Percentiles rank a stretch among this genome's conserved stretches.
These are phyloP conservation scores for Thelonectria discophora DNA, from an alignment of 2,329 filamentous ascomycete genomes.

Conservation along the genomic window DNA sequence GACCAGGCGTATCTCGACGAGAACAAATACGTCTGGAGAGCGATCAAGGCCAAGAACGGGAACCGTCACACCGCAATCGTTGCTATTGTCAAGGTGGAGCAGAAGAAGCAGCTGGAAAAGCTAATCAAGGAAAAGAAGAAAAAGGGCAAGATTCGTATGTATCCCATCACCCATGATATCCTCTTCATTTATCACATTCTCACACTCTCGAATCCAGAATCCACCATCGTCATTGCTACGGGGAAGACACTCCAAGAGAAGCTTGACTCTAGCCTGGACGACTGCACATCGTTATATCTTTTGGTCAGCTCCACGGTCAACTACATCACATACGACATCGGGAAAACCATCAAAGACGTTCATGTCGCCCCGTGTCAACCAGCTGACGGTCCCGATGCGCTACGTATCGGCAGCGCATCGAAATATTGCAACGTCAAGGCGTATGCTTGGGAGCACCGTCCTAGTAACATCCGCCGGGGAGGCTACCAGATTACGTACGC, in stretches of 20 bases:
- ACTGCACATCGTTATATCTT: slow-evolving; percentile 1
- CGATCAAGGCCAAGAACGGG: slow-evolving; percentile 1
- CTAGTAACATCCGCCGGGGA: neutral
- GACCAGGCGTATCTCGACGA: neutral
- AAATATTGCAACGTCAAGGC: slow-evolving; percentile 10
- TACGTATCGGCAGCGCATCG: slow-evolving; percentile 11
- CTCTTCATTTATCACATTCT: neutral
- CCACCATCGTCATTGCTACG: slow-evolving; percentile 11
- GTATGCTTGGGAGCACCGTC: slow-evolving; percentile 8
- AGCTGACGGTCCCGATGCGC: neutral
- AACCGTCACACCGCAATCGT: neutral
- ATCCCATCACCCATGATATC: neutral
- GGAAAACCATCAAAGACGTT: neutral
- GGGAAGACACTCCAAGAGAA: neutral
- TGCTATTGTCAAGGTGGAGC: slow-evolving; percentile 2
- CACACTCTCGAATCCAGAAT: neutral
- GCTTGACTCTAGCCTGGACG: neutral
- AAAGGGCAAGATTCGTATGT: slow-evolving; percentile 11
- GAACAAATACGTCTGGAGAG: slow-evolving; percentile 15
- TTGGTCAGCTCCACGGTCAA: slow-evolving; percentile 10
- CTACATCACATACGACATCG: slow-evolving; percentile 6
- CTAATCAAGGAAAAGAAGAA: slow-evolving; percentile 13
- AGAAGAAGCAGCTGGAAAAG: slow-evolving; percentile 7
- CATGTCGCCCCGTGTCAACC: neutral
- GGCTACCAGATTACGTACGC: neutral